These are phyloP conservation scores for Apiotrichum gracile DNA, from an alignment of 1,284 basidiomycete genomes.

Conservation along the genomic window DNA sequence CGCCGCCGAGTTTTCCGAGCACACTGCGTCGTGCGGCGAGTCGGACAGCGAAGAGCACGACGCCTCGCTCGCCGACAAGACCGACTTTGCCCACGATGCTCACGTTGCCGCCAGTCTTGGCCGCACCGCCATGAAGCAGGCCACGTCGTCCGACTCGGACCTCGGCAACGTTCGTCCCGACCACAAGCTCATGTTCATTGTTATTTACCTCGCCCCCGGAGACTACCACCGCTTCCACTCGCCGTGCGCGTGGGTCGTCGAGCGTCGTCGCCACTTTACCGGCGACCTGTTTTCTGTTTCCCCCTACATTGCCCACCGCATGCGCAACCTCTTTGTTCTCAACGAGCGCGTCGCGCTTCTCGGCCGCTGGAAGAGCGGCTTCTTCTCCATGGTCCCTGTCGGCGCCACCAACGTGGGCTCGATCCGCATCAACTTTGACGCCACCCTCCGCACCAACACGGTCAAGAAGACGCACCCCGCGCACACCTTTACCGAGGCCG, in stretches of 20 bases:
- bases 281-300: conserved; percentile 97
- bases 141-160: conserved; percentile 51
- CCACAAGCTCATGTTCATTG: conserved; percentile 82
- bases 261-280: conserved; percentile 89
- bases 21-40: conserved; percentile 4
- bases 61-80: conserved; percentile 33
- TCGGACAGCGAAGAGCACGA: conserved; percentile 28
- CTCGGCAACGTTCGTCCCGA: conserved; percentile 49
- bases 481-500: conserved; percentile 87
- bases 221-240: conserved; percentile 99
- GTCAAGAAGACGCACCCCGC: conserved; percentile 63
- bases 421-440: conserved; percentile 95
- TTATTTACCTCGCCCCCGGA: conserved; percentile 96
- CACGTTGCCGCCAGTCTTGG: conserved; percentile 48
- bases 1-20: conserved; percentile 21
- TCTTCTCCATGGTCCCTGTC: conserved; percentile 96
- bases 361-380: conserved; percentile 90
- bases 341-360: conserved; percentile 97
- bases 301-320: conserved; percentile 86
- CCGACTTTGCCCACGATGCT: conserved; percentile 57
- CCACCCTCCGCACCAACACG: conserved; percentile 78
- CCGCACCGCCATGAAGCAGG: conserved; percentile 52
- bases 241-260: conserved; percentile 93
- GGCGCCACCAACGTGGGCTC: conserved; percentile 97
- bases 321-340: conserved; percentile 90